Evolutionary conservation across 345 rosid species (phyloP).

Genomic region (Pugionium cornutum): DNA sequence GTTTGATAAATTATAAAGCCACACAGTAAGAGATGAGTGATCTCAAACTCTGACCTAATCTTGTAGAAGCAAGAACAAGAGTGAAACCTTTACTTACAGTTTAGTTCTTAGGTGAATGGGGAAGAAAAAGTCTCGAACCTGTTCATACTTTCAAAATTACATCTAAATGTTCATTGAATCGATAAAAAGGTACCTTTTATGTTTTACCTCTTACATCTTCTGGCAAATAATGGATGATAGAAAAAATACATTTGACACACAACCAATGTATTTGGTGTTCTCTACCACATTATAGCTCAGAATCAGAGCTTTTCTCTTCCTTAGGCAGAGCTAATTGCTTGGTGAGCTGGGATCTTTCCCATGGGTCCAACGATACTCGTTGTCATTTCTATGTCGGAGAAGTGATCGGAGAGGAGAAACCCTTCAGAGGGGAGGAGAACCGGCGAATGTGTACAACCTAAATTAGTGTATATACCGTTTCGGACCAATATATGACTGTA

Average conservation of each 20-base stretch:
- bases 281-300: slow-evolving; percentile 42
- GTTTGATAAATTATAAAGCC: slow-evolving; percentile 13
- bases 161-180: background rate
- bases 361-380: slow-evolving; percentile 71
- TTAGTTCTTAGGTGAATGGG: slow-evolving; percentile 5
- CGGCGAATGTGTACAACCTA: background rate
- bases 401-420: slow-evolving; percentile 20
- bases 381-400: slow-evolving; percentile 51
- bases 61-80: slow-evolving; percentile 22
- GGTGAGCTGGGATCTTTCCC: slow-evolving; percentile 70
- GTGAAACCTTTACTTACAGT: slow-evolving; percentile 1
- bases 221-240: background rate
- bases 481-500: background rate
- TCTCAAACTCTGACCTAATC: slow-evolving; percentile 16
- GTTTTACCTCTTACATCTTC: slow-evolving; percentile 10
- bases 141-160: slow-evolving; percentile 11
- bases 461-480: background rate
- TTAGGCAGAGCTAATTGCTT: slow-evolving; percentile 62
- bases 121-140: background rate
- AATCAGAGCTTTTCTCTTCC: slow-evolving; percentile 61
- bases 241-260: background rate
- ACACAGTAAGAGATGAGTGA: slow-evolving; percentile 13
- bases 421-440: background rate
- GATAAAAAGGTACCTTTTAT: slow-evolving; percentile 2
- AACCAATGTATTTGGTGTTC: slow-evolving; percentile 4